Percentiles rank a stretch among this genome's conserved stretches.
Evolutionary conservation across 2,329 filamentous ascomycete genomes (phyloP).

Genomic region (Cladosporium sp.): DNA sequence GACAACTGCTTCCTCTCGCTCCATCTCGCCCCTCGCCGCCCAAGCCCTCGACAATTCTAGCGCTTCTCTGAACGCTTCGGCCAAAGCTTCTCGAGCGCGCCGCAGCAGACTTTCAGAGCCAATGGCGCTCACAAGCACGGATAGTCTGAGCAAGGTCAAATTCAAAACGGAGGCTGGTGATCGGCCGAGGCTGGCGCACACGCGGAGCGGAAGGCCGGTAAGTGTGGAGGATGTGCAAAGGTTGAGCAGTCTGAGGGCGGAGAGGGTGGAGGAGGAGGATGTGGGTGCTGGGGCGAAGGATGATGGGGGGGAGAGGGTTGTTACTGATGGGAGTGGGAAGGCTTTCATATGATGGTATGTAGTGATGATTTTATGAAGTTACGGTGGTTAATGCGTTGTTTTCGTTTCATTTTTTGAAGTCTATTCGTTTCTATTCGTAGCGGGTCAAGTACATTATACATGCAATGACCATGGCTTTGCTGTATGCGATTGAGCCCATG

Average conservation of each 20-base stretch:
- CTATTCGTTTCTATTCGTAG: neutral
- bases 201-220: conserved; percentile 26
- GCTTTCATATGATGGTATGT: conserved; percentile 5
- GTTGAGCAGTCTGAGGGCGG: conserved; percentile 33
- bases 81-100: neutral
- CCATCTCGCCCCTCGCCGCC: neutral
- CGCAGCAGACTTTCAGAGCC: conserved; percentile 30
- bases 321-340: conserved; percentile 14
- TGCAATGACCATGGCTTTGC: too few species aligned
- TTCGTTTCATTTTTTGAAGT: too few species aligned
- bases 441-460: too few species aligned
- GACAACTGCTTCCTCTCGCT: conserved; percentile 4
- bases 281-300: conserved; percentile 22
- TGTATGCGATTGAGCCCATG: too few species aligned
- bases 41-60: conserved; percentile 3
- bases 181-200: conserved; percentile 24
- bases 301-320: neutral
- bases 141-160: conserved; percentile 30
- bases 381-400: neutral
- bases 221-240: conserved; percentile 30
- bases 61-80: neutral
- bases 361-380: neutral
- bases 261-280: conserved; percentile 21
- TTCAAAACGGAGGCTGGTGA: neutral
- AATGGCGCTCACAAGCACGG: conserved; percentile 29